Evolutionary conservation across 2,329 filamentous ascomycete genomes (phyloP).

Genomic region (Ophiostoma perfectum): DNA sequence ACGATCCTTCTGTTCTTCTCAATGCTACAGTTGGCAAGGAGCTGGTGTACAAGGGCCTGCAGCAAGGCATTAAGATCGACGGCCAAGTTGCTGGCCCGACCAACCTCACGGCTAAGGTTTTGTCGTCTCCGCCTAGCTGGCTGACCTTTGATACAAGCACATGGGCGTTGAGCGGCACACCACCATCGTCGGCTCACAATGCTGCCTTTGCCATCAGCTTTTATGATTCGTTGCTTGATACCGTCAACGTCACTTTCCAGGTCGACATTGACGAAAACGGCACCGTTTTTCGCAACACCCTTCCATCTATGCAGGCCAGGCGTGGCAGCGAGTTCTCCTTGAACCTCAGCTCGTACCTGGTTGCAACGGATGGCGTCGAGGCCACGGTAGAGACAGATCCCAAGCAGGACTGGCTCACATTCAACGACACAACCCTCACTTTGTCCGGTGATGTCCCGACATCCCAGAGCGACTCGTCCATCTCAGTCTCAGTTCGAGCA

Average conservation of each 20-base stretch:
- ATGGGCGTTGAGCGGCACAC: conserved; percentile 59
- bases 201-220: conserved; percentile 59
- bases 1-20: conserved; percentile 50
- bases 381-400: conserved; percentile 37
- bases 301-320: conserved; percentile 38
- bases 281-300: conserved; percentile 38
- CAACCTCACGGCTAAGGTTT: conserved; percentile 41
- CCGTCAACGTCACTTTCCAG: conserved; percentile 51
- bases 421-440: conserved; percentile 31
- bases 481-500: conserved; percentile 31
- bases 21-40: conserved; percentile 51
- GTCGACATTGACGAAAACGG: conserved; percentile 31
- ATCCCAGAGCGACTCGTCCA: neutral
- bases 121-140: conserved; percentile 58
- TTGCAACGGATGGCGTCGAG: conserved; percentile 36
- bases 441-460: conserved; percentile 36
- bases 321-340: conserved; percentile 41
- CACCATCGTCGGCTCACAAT: conserved; percentile 53
- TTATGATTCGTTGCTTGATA: conserved; percentile 54
- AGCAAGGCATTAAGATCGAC: conserved; percentile 53
- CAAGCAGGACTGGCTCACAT: conserved; percentile 41
- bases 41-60: conserved; percentile 50
- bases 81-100: conserved; percentile 41
- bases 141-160: conserved; percentile 58
- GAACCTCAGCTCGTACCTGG: conserved; percentile 41